Percentiles rank a stretch among this genome's conserved stretches.
phyloP scores from a whole-genome alignment of 192 early-diverging fungal genomes.

The Backusella sp. region DNA sequence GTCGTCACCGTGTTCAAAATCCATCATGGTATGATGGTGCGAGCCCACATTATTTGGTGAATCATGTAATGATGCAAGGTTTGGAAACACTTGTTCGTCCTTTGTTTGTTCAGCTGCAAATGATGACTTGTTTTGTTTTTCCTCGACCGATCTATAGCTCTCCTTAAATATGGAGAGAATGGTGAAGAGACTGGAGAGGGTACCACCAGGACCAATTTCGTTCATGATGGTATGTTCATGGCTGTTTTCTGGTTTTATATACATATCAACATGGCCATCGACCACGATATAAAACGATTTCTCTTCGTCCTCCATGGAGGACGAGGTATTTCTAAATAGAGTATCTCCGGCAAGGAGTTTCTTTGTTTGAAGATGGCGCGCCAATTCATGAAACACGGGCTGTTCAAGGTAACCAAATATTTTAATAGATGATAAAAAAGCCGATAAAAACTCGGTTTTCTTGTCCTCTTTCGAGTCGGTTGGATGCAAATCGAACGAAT shows the following conservation, averaged over 20 bases:
- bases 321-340: slow-evolving; percentile 51
- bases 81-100: neutral
- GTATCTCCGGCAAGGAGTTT: slow-evolving; percentile 72
- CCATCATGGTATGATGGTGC: slow-evolving; percentile 21
- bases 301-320: slow-evolving; percentile 51
- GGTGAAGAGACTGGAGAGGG: slow-evolving; percentile 89
- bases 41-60: too few species aligned
- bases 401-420: slow-evolving; percentile 97
- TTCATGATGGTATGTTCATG: slow-evolving; percentile 71
- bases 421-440: slow-evolving; percentile 85
- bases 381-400: slow-evolving; percentile 94
- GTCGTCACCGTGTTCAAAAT: neutral
- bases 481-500: slow-evolving; percentile 75
- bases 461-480: slow-evolving; percentile 42
- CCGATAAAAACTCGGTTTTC: slow-evolving; percentile 56
- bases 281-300: slow-evolving; percentile 92
- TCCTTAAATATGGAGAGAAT: slow-evolving; percentile 90
- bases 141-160: slow-evolving; percentile 51
- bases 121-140: slow-evolving; percentile 15
- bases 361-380: slow-evolving; percentile 81
- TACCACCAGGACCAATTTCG: slow-evolving; percentile 85
- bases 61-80: neutral
- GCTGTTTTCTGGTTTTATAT: slow-evolving; percentile 57
- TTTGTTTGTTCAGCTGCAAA: neutral
- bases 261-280: slow-evolving; percentile 95